Evolutionary conservation across 441 rosid species (phyloP).

Genomic region (Dalechampia spathulata): DNA sequence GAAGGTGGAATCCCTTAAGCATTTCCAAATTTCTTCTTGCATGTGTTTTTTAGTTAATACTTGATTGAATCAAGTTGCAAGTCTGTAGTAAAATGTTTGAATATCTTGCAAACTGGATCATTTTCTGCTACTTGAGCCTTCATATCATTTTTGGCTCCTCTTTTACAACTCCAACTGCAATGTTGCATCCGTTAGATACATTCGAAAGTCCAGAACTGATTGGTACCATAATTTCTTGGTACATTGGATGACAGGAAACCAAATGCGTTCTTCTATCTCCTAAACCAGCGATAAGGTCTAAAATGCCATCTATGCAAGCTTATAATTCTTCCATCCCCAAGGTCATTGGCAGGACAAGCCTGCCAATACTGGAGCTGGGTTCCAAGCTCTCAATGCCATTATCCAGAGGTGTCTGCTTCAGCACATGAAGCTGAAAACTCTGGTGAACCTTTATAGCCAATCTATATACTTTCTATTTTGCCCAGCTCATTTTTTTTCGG

Average conservation of each 20-base stretch:
- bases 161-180: too few relatives aligned
- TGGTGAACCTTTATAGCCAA: conserved; percentile 36
- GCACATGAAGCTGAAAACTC: conserved; percentile 36
- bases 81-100: too few relatives aligned
- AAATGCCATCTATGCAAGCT: conserved; percentile 37
- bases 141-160: neutral
- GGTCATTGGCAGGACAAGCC: conserved; percentile 30
- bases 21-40: conserved; percentile 2
- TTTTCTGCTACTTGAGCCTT: neutral
- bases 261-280: conserved; percentile 48
- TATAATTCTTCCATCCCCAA: conserved; percentile 33
- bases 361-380: conserved; percentile 30
- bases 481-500: conserved; percentile 1
- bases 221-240: conserved; percentile 33
- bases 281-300: conserved; percentile 37
- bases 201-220: conserved; percentile 18
- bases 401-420: conserved; percentile 40
- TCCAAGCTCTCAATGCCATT: conserved; percentile 25
- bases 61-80: neutral
- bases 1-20: conserved; percentile 49
- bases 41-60: neutral
- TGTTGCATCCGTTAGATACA: conserved; percentile 5
- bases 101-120: neutral
- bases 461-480: conserved; percentile 11
- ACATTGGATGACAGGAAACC: conserved; percentile 58